These are phyloP conservation scores for Tetrapisispora iriomotensis DNA, from an alignment of 805 yeast genomes.

Conservation along the genomic window DNA sequence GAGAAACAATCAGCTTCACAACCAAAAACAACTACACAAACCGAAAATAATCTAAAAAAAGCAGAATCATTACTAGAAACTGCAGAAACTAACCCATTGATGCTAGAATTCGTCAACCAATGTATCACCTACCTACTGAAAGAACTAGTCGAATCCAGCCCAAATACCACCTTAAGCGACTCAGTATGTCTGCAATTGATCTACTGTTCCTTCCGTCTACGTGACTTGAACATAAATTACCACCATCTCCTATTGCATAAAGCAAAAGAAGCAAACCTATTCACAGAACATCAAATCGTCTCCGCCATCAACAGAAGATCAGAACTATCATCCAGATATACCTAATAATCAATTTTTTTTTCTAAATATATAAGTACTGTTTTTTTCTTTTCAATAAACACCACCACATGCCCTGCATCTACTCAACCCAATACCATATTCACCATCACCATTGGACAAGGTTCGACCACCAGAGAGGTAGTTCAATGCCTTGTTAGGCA, in stretches of 20 bases:
- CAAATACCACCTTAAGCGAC: slow-evolving; percentile 38
- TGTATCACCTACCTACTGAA: slow-evolving; percentile 26
- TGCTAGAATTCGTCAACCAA: slow-evolving; percentile 29
- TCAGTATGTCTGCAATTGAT: slow-evolving; percentile 73
- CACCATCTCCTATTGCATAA: slow-evolving; percentile 25
- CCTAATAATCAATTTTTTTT: no score
- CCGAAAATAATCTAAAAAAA: not conserved
- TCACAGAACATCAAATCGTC: slow-evolving; percentile 15
- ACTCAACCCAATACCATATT: no score
- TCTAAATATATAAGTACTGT: no score
- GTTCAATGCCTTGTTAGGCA: no score
- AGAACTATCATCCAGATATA: slow-evolving; percentile 25
- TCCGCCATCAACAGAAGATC: slow-evolving; percentile 25
- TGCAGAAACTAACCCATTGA: slow-evolving; percentile 17
- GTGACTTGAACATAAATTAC: slow-evolving; percentile 30
- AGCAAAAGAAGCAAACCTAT: slow-evolving; percentile 17
- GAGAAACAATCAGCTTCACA: not conserved
- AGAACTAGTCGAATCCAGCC: slow-evolving; percentile 16
- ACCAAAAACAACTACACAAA: not conserved
- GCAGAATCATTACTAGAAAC: not conserved
- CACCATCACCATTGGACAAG: no score
- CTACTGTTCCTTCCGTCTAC: slow-evolving; percentile 81
- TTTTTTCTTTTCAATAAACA: no score
- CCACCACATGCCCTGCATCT: no score
- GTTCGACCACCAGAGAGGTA: no score